Base-by-base conservation (phyloP, 2,329 filamentous ascomycete species). In the Colletotrichum trifolii region DNA sequence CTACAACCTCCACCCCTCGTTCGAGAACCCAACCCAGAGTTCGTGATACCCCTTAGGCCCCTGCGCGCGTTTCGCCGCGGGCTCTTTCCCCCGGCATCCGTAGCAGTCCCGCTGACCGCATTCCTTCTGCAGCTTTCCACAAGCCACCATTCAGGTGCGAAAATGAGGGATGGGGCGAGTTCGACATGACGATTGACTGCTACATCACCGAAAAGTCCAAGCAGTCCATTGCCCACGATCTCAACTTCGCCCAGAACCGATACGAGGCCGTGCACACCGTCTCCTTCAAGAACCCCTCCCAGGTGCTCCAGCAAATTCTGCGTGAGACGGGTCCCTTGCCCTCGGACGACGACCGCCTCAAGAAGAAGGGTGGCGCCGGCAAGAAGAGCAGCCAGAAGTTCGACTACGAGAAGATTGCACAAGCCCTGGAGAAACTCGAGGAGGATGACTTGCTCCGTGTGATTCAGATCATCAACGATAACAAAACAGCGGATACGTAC, bases 161-260 rank as follows among this genome's bases (percentile, higher is more conserved):
- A 69, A 97, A 99, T 79, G 92, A 97, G 80, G 96, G 96, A 71
- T 99, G 96, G 96, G 96, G 96, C 74, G 96, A 98, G 81, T 99
- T 99, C 77, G 96, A 98, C 76, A 95, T 99, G 89, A 85, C 84
- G 52, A 96, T 98, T 73, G 88, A 92, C 67, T 86, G 96, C 71
- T 91, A 89, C 74, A 92, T 91, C 47, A 89, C 91, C 36, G 93
- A 96, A 79, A 97, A 97, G 83, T 91, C 90, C 63, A 95, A 97
- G 74, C 87, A 93, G 73, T 84, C 87, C 12, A 84, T 99, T 69
- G 81, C 84, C 54, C 96, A 99, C 78, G 96, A 99, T 75, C 86
- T 99, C 67, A 97, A 98, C 84, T 99, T 99, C 78, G 85, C 88
- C 71, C 85, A 89, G 70, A 84, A 90, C 67, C 86, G 87, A 68